These are phyloP conservation scores for Chrysopogon serrulatus DNA, from an alignment of 176 grass and related monocot species.

Conservation along the genomic window DNA sequence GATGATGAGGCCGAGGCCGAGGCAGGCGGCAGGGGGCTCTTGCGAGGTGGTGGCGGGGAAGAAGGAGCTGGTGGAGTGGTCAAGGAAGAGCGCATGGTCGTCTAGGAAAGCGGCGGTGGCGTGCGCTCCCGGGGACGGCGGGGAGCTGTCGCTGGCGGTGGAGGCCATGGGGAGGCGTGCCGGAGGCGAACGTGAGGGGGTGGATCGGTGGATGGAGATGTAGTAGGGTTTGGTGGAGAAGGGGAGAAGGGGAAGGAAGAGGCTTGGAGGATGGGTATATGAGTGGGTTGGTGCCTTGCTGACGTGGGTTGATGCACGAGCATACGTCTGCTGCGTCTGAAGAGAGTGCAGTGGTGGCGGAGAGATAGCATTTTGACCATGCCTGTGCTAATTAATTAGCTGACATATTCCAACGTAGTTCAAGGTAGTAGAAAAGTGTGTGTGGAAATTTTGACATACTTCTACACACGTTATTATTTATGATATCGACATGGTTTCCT, in stretches of 20 bases:
- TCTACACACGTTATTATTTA: background rate
- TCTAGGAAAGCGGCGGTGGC: background rate
- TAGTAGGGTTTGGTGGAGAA: constrained; percentile 9
- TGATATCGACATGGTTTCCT: background rate
- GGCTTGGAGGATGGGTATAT: background rate
- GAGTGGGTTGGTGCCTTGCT: constrained; percentile 1
- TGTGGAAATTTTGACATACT: background rate
- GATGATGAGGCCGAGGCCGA: background rate
- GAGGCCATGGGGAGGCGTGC: constrained; percentile 9
- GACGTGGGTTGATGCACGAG: constrained; percentile 1
- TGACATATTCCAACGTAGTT: constrained; percentile 9
- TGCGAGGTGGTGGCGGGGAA: background rate
- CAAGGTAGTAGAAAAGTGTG: constrained; percentile 5
- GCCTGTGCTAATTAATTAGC: background rate
- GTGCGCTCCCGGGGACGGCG: background rate
- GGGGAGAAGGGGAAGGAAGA: background rate
- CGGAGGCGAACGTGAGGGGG: background rate
- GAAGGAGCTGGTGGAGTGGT: background rate
- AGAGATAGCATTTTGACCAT: background rate
- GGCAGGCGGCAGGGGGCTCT: background rate
- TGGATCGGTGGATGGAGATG: background rate
- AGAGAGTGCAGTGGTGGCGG: background rate
- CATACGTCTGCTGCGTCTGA: background rate
- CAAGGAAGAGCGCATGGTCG: constrained; percentile 25
- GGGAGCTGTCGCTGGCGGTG: constrained; percentile 7